A percentile compares a stretch with the other conserved stretches of the same genome.
These are phyloP conservation scores for Hypoxylon intermedium DNA, from an alignment of 495 filamentous ascomycete species.

Conservation along the genomic window DNA sequence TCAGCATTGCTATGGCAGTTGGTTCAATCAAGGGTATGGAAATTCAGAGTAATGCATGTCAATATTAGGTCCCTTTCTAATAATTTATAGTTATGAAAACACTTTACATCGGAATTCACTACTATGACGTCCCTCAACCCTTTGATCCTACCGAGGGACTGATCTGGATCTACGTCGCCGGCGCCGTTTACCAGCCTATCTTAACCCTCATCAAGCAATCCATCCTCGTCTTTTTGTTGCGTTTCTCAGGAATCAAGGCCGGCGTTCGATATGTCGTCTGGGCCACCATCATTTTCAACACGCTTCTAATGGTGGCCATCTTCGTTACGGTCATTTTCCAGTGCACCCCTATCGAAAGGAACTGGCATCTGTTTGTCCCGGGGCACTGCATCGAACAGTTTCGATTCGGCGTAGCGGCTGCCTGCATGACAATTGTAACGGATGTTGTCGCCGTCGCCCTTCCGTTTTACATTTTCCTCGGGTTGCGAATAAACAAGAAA, in stretches of 20 bases:
- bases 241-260: constrained; percentile 42
- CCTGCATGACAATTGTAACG: constrained; percentile 54
- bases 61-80: constrained; percentile 1
- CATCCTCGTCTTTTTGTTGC: constrained; percentile 60
- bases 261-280: constrained; percentile 38
- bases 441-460: constrained; percentile 56
- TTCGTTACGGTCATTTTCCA: constrained; percentile 60
- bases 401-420: constrained; percentile 54
- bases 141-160: constrained; percentile 31
- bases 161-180: constrained; percentile 49
- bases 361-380: constrained; percentile 39
- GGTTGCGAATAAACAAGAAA: constrained; percentile 53
- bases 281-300: constrained; percentile 44
- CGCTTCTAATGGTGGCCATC: constrained; percentile 51
- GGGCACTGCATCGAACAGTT: constrained; percentile 30
- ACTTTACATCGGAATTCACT: constrained; percentile 51
- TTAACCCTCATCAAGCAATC: constrained; percentile 57
- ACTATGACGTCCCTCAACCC: constrained; percentile 45
- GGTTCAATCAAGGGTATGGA: constrained; percentile 24
- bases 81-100: constrained; percentile 43
- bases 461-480: constrained; percentile 56
- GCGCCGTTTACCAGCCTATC: constrained; percentile 61
- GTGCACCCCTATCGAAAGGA: constrained; percentile 47
- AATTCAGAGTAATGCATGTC: background rate
- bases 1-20: constrained; percentile 18